These are phyloP conservation scores for Aphanoascus verrucosus DNA, from an alignment of 2,329 filamentous ascomycete genomes.

Conservation along the genomic window DNA sequence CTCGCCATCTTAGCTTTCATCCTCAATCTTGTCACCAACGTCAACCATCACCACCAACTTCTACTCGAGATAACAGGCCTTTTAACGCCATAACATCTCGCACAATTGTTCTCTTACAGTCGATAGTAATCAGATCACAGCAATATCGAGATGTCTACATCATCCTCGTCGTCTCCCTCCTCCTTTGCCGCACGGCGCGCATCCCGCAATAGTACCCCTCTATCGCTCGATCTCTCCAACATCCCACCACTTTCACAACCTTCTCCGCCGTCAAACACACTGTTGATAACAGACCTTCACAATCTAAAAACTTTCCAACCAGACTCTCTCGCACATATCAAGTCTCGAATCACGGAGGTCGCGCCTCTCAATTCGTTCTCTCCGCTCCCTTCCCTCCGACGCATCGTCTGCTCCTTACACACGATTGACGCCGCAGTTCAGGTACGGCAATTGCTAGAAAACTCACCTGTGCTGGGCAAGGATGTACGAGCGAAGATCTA, in stretches of 20 bases:
- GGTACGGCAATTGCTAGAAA: conserved; percentile 36
- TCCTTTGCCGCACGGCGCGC: conserved; percentile 17
- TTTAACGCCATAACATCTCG: neutral
- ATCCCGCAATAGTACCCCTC: conserved; percentile 21
- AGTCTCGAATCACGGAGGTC: conserved; percentile 32
- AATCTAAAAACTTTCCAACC: conserved; percentile 40
- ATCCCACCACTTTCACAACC: conserved; percentile 38
- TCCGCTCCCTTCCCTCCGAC: conserved; percentile 40
- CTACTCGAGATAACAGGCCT: neutral
- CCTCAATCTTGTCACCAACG: too few species aligned
- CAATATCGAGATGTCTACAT: conserved; percentile 9
- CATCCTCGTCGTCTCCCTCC: conserved; percentile 22
- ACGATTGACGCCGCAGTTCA: conserved; percentile 33
- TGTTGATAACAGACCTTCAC: conserved; percentile 41
- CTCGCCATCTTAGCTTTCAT: too few species aligned
- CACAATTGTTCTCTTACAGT: neutral
- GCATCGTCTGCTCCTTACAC: conserved; percentile 42
- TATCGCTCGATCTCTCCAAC: conserved; percentile 38
- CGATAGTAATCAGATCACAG: neutral
- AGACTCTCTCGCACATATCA: conserved; percentile 34
- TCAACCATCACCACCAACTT: too few species aligned
- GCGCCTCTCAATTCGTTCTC: conserved; percentile 42
- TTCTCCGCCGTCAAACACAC: conserved; percentile 41
- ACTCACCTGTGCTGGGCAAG: conserved; percentile 24
- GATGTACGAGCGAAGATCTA: conserved; percentile 32